Evolutionary conservation across 208 protist genomes (phyloP), one percentile per base, ranked within the genome.

Genomic region (Trypanosoma boissoni): DNA sequence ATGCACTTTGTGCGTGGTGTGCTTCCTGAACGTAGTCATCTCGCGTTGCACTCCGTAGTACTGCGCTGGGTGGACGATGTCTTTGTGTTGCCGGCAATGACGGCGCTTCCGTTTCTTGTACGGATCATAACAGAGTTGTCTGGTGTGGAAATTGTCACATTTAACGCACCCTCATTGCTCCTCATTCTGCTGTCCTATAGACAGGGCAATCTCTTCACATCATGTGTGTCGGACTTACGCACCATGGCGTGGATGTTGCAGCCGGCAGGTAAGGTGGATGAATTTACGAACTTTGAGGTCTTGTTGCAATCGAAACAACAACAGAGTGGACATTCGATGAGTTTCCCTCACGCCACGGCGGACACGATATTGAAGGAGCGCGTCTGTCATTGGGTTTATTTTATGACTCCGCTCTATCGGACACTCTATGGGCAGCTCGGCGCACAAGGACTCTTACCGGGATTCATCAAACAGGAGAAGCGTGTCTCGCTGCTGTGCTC

Each of bases 61-160:
- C 20, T 90, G 46, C 82, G 88, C 8, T 95, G 88, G 88, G 70
- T 78, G 49, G 88, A 95, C 29, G 68, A 72, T 46, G 67, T 92
- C 24, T 87, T 83, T 51, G 68, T 74, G n/a, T 20, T 92, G 31
- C 55, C 54, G 18, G 42, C 74, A 32, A 42, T 48, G 20, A 16
- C 26, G 9, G 86, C 64, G 23, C 54, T 94, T 7, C 49, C 50
- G 7, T 80, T 94, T 48, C 61, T 94, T 18, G 70, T 80, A 37
- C 65, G 76, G n/a, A 65, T 94, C 20, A 32, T 87, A 16, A 58
- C 61, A 31, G 78, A 88, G 44, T 76, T 92, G 23, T 54, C 72
- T 27, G 88, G 88, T n/a, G 88, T 95, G 20, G 84, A 95, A 67
- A 37, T 95, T 55, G 87, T 95, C 54, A 95, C 88, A 14, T 95